These are phyloP conservation scores for Cyclotella kingstonii DNA, from an alignment of 108 stramenopile species.

Conservation along the genomic window DNA sequence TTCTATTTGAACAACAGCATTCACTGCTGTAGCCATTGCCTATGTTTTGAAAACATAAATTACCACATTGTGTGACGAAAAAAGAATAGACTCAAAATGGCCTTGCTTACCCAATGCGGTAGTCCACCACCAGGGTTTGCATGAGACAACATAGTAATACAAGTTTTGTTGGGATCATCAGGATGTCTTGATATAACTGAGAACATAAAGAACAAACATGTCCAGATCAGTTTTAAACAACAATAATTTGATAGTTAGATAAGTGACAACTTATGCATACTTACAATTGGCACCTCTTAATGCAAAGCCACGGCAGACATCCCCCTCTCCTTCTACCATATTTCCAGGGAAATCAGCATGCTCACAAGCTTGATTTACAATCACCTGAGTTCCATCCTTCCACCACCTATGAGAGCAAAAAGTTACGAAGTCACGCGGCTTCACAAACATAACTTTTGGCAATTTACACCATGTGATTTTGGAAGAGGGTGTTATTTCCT, in stretches of 20 bases:
- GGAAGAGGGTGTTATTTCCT: conserved; percentile 51
- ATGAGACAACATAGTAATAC: conserved; percentile 50
- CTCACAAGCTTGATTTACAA: conserved; percentile 84
- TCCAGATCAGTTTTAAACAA: neutral
- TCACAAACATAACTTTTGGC: conserved; percentile 81
- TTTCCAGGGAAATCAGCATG: conserved; percentile 58
- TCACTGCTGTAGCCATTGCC: conserved; percentile 81
- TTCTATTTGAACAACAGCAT: conserved; percentile 76
- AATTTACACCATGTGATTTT: conserved; percentile 80
- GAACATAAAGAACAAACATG: neutral
- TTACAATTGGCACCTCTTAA: conserved; percentile 78
- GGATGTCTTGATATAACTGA: conserved; percentile 66
- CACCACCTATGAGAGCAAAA: conserved; percentile 85
- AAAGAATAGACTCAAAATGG: too few relatives aligned
- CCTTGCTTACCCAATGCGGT: conserved; percentile 54
- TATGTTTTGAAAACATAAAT: conserved; percentile 21
- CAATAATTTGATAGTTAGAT: neutral
- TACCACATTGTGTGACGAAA: conserved; percentile 29
- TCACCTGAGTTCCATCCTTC: conserved; percentile 72
- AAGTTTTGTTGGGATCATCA: conserved; percentile 74
- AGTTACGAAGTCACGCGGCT: conserved; percentile 81
- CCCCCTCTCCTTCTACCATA: conserved; percentile 52
- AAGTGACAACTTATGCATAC: neutral
- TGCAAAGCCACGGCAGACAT: conserved; percentile 75
- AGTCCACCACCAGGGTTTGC: conserved; percentile 58